phyloP scores from a whole-genome alignment of 2,329 filamentous ascomycete genomes.

The Exophiala viscosa region DNA sequence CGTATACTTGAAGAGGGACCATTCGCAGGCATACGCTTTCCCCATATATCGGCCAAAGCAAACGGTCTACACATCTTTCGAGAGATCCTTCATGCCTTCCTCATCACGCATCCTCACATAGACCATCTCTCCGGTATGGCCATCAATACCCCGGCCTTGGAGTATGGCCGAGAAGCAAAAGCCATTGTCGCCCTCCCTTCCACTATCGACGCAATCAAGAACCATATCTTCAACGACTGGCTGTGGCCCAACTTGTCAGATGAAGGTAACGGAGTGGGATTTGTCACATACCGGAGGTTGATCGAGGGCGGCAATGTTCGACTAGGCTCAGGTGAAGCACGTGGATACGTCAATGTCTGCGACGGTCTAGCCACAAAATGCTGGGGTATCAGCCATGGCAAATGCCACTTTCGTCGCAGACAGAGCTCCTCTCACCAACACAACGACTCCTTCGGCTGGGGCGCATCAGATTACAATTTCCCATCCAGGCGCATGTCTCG shows the following conservation, averaged over 20 bases:
- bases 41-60: conserved; percentile 61
- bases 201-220: conserved; percentile 89
- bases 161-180: conserved; percentile 73
- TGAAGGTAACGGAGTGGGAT: conserved; percentile 88
- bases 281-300: conserved; percentile 85
- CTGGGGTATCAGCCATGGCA: conserved; percentile 83
- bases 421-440: conserved; percentile 56
- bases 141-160: conserved; percentile 85
- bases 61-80: conserved; percentile 80
- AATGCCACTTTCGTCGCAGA: conserved; percentile 69
- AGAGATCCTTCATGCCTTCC: conserved; percentile 76
- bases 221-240: conserved; percentile 93
- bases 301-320: conserved; percentile 84
- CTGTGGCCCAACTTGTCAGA: conserved; percentile 98
- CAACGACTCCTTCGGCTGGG: conserved; percentile 43
- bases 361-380: conserved; percentile 86
- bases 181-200: conserved; percentile 78
- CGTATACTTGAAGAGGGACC: conserved; percentile 56
- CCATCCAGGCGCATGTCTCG: conserved; percentile 31
- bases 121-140: conserved; percentile 91
- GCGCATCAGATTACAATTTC: conserved; percentile 49
- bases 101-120: conserved; percentile 95
- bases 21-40: conserved; percentile 74
- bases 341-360: conserved; percentile 82
- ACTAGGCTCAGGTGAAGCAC: conserved; percentile 72